A percentile compares a stretch with the other conserved stretches of the same genome.
phyloP scores from a whole-genome alignment of 768 basidiomycete genomes.

The Suillus plorans region DNA sequence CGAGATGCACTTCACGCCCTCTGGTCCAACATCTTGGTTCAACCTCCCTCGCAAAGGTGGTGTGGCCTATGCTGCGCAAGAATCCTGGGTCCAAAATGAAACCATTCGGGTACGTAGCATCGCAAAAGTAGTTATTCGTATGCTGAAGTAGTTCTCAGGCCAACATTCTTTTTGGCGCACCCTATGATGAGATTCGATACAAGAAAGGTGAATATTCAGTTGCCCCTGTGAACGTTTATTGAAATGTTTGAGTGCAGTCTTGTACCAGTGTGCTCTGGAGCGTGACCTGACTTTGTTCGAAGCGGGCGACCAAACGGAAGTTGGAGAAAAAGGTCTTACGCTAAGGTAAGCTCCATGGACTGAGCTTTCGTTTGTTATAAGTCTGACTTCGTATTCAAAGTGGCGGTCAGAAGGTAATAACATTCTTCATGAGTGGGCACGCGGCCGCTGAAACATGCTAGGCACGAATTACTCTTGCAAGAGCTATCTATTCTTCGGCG shows the following conservation, averaged over 20 bases:
- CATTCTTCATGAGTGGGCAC: background rate
- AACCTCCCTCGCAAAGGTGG: constrained; percentile 68
- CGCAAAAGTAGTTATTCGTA: background rate
- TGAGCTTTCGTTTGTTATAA: background rate
- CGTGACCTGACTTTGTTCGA: constrained; percentile 46
- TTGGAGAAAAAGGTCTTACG: constrained; percentile 70
- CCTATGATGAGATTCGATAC: constrained; percentile 43
- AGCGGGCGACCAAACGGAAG: constrained; percentile 68
- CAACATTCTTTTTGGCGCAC: constrained; percentile 46
- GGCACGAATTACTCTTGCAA: constrained; percentile 54
- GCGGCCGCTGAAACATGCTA: constrained; percentile 15
- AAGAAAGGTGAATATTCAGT: constrained; percentile 31
- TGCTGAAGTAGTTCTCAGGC: constrained; percentile 26
- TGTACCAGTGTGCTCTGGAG: constrained; percentile 41
- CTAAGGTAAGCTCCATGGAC: constrained; percentile 30
- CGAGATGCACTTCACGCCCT: constrained; percentile 65
- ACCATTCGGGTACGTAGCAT: constrained; percentile 52
- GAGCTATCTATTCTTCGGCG: constrained; percentile 61
- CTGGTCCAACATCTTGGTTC: constrained; percentile 57
- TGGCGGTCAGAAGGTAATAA: constrained; percentile 57
- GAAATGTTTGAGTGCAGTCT: constrained; percentile 20
- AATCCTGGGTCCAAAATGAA: constrained; percentile 84
- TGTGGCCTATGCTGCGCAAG: constrained; percentile 80
- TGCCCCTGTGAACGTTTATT: background rate
- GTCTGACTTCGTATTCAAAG: constrained; percentile 17